Percentiles rank a stretch among this genome's conserved stretches.
phyloP scores from a whole-genome alignment of 2,329 filamentous ascomycete genomes.

The Sclerotinia trifoliorum region DNA sequence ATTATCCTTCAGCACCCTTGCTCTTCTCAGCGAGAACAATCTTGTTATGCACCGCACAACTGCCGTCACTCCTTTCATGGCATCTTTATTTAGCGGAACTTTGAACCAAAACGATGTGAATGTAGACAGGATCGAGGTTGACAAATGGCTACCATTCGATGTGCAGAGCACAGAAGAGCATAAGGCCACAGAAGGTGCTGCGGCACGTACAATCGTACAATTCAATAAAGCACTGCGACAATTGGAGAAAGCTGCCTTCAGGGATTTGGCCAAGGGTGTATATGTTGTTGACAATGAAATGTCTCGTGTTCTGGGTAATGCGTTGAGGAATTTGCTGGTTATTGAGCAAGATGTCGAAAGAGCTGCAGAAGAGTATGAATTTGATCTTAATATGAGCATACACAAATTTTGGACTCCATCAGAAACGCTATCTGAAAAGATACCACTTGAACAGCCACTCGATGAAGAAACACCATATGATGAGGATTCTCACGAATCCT shows the following conservation, averaged over 20 bases:
- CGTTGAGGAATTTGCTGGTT: background rate
- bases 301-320: background rate
- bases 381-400: background rate
- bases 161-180: background rate
- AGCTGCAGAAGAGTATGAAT: background rate
- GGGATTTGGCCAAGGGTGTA: background rate
- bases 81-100: slow-evolving; percentile 17
- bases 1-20: background rate
- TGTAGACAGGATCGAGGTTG: background rate
- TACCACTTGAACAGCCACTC: background rate
- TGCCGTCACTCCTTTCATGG: slow-evolving; percentile 21
- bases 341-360: background rate
- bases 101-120: background rate
- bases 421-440: background rate
- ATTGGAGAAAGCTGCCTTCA: background rate
- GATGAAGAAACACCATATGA: background rate
- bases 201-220: slow-evolving; percentile 3
- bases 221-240: slow-evolving; percentile 8
- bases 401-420: background rate
- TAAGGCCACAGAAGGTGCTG: background rate
- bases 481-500: background rate
- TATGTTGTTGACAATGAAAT: slow-evolving; percentile 3
- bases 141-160: slow-evolving; percentile 18
- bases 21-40: background rate
- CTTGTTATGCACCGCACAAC: slow-evolving; percentile 20